phyloP scores from a whole-genome alignment of 352 stramenopile species.

The Phytopythium oedochilum region DNA sequence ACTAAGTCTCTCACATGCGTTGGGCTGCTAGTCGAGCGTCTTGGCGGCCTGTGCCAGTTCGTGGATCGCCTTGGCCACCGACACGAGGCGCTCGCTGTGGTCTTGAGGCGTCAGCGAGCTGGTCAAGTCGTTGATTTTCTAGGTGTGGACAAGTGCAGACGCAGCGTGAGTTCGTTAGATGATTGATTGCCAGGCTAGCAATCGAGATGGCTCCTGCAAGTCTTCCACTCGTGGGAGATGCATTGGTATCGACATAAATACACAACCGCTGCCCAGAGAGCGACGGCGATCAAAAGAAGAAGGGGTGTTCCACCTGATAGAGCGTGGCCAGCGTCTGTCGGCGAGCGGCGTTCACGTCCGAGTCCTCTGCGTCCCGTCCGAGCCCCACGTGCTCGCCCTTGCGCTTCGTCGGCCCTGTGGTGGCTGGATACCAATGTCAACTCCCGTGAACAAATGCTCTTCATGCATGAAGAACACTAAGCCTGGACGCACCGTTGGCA shows the following conservation, averaged over 20 bases:
- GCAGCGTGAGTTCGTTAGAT: slow-evolving; percentile 14
- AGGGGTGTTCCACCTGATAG: slow-evolving; percentile 69
- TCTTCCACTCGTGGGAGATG: background rate
- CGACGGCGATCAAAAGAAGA: slow-evolving; percentile 22
- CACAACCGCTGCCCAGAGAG: background rate
- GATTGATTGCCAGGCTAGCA: background rate
- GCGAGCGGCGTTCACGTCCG: slow-evolving; percentile 41
- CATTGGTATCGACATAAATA: background rate
- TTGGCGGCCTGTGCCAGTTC: slow-evolving; percentile 62
- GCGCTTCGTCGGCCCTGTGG: slow-evolving; percentile 31
- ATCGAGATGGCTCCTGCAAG: background rate
- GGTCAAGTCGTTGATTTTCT: slow-evolving; percentile 76
- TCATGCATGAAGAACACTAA: background rate
- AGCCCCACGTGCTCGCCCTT: slow-evolving; percentile 29
- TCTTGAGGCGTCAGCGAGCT: slow-evolving; percentile 47
- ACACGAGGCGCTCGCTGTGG: slow-evolving; percentile 50
- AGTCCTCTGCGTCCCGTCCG: slow-evolving; percentile 19
- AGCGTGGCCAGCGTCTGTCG: slow-evolving; percentile 54
- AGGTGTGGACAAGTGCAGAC: background rate
- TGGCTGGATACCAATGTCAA: no score
- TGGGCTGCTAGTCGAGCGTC: slow-evolving; percentile 27
- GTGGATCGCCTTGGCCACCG: slow-evolving; percentile 54
- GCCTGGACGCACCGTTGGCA: slow-evolving; percentile 18
- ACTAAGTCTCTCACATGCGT: background rate
- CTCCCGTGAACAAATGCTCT: no score